Conservation (phyloP, 1,139 yeast species). For the Taphrina populina region DNA sequence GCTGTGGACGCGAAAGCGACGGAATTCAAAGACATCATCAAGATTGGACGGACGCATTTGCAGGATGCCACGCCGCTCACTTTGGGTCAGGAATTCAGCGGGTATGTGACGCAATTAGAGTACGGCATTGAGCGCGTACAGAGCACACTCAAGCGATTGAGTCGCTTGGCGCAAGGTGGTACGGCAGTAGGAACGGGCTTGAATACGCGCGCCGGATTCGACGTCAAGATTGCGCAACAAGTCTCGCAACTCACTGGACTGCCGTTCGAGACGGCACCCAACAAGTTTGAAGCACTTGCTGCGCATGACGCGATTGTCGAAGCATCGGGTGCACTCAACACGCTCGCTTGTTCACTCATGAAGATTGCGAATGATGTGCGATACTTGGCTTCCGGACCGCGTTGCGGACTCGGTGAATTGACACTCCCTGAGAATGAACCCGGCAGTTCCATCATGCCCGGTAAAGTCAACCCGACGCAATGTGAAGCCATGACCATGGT, state of each 20-base stretch:
- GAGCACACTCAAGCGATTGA: slow-evolving; percentile 68
- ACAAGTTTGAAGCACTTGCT: slow-evolving; percentile 97
- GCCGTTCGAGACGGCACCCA: slow-evolving; percentile 90
- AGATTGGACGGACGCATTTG: slow-evolving; percentile 97
- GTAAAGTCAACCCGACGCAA: slow-evolving; percentile 98
- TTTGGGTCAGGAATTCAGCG: slow-evolving; percentile 95
- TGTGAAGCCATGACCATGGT: slow-evolving; percentile 99
- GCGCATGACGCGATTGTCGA: slow-evolving; percentile 98
- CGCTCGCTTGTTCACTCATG: slow-evolving; percentile 87
- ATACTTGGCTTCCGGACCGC: slow-evolving; percentile 97
- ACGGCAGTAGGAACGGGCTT: slow-evolving; percentile 99
- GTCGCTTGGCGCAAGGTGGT: slow-evolving; percentile 95
- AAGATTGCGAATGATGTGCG: slow-evolving; percentile 97
- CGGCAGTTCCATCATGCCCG: slow-evolving; percentile 95
- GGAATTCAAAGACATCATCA: slow-evolving; percentile 83
- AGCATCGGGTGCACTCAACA: slow-evolving; percentile 95
- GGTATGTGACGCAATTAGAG: slow-evolving; percentile 88
- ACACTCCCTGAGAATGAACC: slow-evolving; percentile 97
- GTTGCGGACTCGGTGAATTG: slow-evolving; percentile 98
- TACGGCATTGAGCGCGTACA: slow-evolving; percentile 88
- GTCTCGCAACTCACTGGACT: slow-evolving; percentile 83
- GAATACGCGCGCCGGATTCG: slow-evolving; percentile 88
- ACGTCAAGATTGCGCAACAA: slow-evolving; percentile 73
- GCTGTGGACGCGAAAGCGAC: slow-evolving; percentile 72
- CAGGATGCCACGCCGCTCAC: slow-evolving; percentile 99